Base-by-base conservation (phyloP, 441 rosid genomes). In the Arabidopsis lyrata region DNA sequence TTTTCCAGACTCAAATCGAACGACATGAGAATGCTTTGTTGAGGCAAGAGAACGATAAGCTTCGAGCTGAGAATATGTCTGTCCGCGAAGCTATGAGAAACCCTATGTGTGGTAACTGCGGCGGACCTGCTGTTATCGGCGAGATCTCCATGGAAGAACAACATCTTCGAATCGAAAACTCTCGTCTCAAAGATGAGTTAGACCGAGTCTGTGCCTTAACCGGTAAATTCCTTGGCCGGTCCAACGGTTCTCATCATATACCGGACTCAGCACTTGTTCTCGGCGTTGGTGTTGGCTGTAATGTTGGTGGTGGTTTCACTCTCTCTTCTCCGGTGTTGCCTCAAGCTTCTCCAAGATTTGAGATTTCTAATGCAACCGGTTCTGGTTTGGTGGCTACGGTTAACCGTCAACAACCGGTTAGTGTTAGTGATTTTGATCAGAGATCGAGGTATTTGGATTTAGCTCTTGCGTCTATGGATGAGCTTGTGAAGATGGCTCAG, bases 81-180 rank as follows among this genome's bases (percentile, higher is more conserved):
- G 86, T 92, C 32, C 82, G 94, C 24, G 90, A 89, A 38, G 92
- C 92, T 1, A 84, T 91, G 91, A 78, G 89, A 66, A 90, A 85
- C 76, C 98, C 97, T 57, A 87, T 87, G 50, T 95, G 99, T 72
- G 79, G 82, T 24, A 88, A 86, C 79, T 95, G 99, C 34, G 96
- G 98, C 4, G 96, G 93, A 63, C 96, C 97, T 3, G 95, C 95
- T 0, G 81, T 89, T 1, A 79, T 86, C 8, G 97, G 90, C 0
- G 96, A 94, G 13, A 81, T 90, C 22, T 87, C 98, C 2, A 78
- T 88, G 2, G 97, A 94, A 64, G 98, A 94, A 49, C 97, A 94
- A 66, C 96, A 94, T 15, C 80, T 93, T 2, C 72, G 97, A 74
- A 85, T 91, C n/a, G 99, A 95, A 77, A 95, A 93, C 81, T 88